phyloP scores from a whole-genome alignment of 2,329 filamentous ascomycete species.

The Mycocentrospora acerina region DNA sequence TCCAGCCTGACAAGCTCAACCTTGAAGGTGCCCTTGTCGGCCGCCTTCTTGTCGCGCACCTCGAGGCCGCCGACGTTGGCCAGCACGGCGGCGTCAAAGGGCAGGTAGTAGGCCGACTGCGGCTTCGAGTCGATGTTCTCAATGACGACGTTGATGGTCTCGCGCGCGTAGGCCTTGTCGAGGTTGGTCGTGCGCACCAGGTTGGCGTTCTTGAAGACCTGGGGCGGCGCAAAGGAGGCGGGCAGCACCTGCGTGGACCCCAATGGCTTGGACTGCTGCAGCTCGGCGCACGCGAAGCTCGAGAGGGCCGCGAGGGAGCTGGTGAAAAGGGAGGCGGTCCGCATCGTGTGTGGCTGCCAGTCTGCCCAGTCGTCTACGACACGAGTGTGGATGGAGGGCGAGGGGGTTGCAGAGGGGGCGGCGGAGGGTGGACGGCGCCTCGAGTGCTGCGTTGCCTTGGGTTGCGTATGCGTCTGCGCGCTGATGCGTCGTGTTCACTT shows the following conservation, averaged over 20 bases:
- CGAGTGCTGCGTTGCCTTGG: conserved; percentile 6
- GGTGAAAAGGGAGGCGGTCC: conserved; percentile 38
- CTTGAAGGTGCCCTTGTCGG: conserved; percentile 65
- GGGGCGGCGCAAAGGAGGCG: conserved; percentile 73
- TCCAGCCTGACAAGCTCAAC: conserved; percentile 67
- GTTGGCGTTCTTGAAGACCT: conserved; percentile 92
- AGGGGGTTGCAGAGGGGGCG: no score
- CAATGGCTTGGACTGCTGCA: conserved; percentile 61
- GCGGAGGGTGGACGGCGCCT: no score
- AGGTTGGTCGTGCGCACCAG: conserved; percentile 86
- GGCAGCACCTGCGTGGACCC: conserved; percentile 52
- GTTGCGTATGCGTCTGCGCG: conserved; percentile 19
- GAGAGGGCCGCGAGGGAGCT: conserved; percentile 60
- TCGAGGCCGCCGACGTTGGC: conserved; percentile 81
- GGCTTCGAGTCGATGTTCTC: conserved; percentile 80
- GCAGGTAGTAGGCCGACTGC: conserved; percentile 88
- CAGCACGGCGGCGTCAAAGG: conserved; percentile 77
- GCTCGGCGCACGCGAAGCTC: conserved; percentile 58
- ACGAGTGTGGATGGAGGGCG: conserved; percentile 10
- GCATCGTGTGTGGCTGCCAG: conserved; percentile 41
- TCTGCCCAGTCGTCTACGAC: conserved; percentile 37
- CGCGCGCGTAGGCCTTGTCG: conserved; percentile 88
- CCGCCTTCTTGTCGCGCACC: conserved; percentile 87
- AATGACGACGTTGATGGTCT: conserved; percentile 90
- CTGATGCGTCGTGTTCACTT: conserved; percentile 45